Base-by-base conservation (phyloP, 108 stramenopile species). In the Skeletonema potamos region DNA sequence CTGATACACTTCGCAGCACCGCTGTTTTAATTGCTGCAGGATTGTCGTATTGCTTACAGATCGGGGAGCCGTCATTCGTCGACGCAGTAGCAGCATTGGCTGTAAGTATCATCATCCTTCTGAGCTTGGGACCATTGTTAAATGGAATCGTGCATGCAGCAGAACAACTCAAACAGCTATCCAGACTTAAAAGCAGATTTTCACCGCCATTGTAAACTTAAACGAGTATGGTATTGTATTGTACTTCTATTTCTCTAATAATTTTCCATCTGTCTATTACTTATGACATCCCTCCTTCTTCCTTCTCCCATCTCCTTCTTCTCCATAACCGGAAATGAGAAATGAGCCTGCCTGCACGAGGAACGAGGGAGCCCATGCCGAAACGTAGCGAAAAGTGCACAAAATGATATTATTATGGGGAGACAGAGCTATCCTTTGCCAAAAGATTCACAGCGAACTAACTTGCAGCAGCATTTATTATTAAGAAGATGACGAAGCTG, bases 1-100 rank as follows among this genome's bases (percentile, higher is more conserved):
- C 92, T 17, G 92, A 93, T 70, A 93, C 92, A 26, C 65, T 93
- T n/a, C 76, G 92, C 12, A 89, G 88, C 41, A 61, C 87, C 48
- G 89, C 89, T 2, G 92, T 93, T 4, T 66, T 93, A 36, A 28
- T 89, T 1, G 92, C 92, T 5, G 85, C 89, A 32, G 44, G 73
- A 2, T 58, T 89, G 6, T 86, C 88, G 1, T 70, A 82, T 51
- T 58, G 78, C 9, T 76, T 77, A 27, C 58, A 83, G 27, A 36
- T 61, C 11, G 85, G 89, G 20, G 84, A 84, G 7, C 67, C 89
- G 9, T 81, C 80, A 61, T 60, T 74, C 32, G 91, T 89, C 2
- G 92, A 93, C 76, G 82, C 89, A 3, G 44, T 84, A 3, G 92
- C 89, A 54, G 85, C 92, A n/a, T 73, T 93, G 18, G 85, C 88